These are phyloP conservation scores for Xylariales sp. DNA, from an alignment of 2,329 filamentous ascomycete genomes.

Conservation along the genomic window DNA sequence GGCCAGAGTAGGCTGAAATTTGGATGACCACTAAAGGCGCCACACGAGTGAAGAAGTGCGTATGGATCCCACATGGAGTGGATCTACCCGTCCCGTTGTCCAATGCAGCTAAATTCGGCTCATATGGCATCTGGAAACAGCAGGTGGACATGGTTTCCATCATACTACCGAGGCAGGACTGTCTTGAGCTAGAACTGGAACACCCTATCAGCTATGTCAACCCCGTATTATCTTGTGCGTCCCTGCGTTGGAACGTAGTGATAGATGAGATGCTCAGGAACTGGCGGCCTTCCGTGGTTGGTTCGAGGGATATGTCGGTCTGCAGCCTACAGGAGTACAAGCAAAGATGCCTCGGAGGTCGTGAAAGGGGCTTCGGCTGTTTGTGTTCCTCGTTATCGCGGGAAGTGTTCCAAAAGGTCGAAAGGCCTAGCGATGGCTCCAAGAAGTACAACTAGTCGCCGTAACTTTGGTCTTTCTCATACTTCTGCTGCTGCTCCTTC, in stretches of 20 bases:
- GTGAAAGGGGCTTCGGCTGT: background rate
- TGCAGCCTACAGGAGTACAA: conserved; percentile 3
- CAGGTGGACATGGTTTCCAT: background rate
- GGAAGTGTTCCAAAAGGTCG: too few species aligned
- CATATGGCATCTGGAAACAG: background rate
- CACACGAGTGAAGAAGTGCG: background rate
- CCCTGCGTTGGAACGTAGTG: background rate
- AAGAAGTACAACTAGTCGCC: too few species aligned
- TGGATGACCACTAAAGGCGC: conserved; percentile 35
- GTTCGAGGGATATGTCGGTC: conserved; percentile 11
- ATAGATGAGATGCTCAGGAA: conserved; percentile 6
- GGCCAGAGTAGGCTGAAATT: conserved; percentile 59
- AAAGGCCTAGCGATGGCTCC: too few species aligned
- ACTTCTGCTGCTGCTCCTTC: too few species aligned
- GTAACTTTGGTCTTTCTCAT: too few species aligned
- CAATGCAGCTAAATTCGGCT: background rate
- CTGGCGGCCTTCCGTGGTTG: conserved; percentile 6
- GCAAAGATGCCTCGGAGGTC: background rate
- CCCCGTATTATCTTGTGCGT: background rate
- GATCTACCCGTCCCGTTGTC: conserved; percentile 8
- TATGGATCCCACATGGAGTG: conserved; percentile 13
- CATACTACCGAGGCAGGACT: background rate
- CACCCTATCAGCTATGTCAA: conserved; percentile 2
- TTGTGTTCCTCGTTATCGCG: background rate
- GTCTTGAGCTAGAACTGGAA: background rate